Conservation (phyloP, 176 grass and related monocot genomes). For the Tillandsia leiboldiana region DNA sequence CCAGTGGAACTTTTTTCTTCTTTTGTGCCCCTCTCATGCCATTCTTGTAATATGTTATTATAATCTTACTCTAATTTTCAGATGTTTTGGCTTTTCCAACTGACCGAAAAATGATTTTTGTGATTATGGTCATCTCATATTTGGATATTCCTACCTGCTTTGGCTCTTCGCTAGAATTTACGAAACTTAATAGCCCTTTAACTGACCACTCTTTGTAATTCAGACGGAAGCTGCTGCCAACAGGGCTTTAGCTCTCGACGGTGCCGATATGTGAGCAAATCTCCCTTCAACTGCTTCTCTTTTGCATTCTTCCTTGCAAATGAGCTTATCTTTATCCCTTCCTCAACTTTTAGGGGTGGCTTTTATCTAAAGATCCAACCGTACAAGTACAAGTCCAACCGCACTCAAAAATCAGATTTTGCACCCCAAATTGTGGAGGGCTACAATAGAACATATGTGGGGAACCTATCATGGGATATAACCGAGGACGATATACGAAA, state of each 20-base stretch:
- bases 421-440: conserved; percentile 66
- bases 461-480: conserved; percentile 82
- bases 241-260: conserved; percentile 73
- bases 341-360: conserved; percentile 50
- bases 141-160: too few species aligned
- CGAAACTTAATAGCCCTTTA: not conserved
- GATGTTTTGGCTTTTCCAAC: too few species aligned
- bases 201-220: conserved; percentile 25
- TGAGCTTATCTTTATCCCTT: conserved; percentile 6
- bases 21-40: too few species aligned
- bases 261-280: conserved; percentile 76
- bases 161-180: too few species aligned
- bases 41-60: too few species aligned
- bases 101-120: too few species aligned
- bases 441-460: conserved; percentile 80
- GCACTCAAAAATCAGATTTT: conserved; percentile 48
- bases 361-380: conserved; percentile 88
- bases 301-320: conserved; percentile 9
- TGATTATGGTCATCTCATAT: too few species aligned
- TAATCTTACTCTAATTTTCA: too few species aligned
- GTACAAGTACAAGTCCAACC: conserved; percentile 66
- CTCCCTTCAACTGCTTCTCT: not conserved
- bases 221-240: conserved; percentile 67
- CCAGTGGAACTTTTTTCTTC: too few species aligned
- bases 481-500: conserved; percentile 63